A percentile compares a stretch with the other conserved stretches of the same genome.
Evolutionary conservation across 495 filamentous ascomycete species (phyloP).

Genomic region (Xylaria telfairii): DNA sequence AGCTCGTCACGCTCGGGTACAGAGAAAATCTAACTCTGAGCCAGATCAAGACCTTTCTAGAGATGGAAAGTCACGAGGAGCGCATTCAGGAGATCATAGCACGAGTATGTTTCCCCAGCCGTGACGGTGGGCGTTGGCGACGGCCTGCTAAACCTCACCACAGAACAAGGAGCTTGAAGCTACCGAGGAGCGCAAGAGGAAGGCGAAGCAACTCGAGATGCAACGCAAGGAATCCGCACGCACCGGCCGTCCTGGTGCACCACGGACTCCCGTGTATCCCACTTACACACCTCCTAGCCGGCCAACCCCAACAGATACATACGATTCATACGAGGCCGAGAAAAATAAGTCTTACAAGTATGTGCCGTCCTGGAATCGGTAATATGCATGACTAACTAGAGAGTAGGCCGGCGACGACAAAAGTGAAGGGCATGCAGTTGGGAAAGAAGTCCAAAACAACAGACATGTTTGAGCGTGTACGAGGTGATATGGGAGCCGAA

Average conservation of each 20-base stretch:
- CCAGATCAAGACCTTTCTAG: slow-evolving; percentile 97
- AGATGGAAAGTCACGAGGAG: slow-evolving; percentile 99
- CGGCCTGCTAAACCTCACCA: slow-evolving; percentile 38
- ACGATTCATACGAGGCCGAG: slow-evolving; percentile 92
- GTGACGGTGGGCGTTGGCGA: neutral
- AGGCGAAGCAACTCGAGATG: slow-evolving; percentile 97
- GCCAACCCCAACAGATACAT: slow-evolving; percentile 75
- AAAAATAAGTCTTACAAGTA: slow-evolving; percentile 90
- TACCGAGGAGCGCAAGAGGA: slow-evolving; percentile 94
- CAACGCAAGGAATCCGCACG: slow-evolving; percentile 89
- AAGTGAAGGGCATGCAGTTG: slow-evolving; percentile 97
- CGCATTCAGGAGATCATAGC: slow-evolving; percentile 97
- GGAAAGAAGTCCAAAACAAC: slow-evolving; percentile 97
- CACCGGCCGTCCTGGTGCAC: slow-evolving; percentile 57
- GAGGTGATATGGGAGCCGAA: slow-evolving; percentile 82
- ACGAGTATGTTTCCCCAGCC: slow-evolving; percentile 61
- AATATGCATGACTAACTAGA: slow-evolving; percentile 31
- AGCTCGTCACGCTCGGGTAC: slow-evolving; percentile 93
- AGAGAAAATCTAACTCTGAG: slow-evolving; percentile 91
- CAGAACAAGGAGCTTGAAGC: slow-evolving; percentile 99
- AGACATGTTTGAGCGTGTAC: slow-evolving; percentile 95
- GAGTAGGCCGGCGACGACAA: slow-evolving; percentile 63
- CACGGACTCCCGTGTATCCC: slow-evolving; percentile 80
- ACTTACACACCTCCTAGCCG: slow-evolving; percentile 85
- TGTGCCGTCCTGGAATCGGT: slow-evolving; percentile 29